phyloP scores from a whole-genome alignment of 75 land plant genomes.

The Pinus tabuliformis region DNA sequence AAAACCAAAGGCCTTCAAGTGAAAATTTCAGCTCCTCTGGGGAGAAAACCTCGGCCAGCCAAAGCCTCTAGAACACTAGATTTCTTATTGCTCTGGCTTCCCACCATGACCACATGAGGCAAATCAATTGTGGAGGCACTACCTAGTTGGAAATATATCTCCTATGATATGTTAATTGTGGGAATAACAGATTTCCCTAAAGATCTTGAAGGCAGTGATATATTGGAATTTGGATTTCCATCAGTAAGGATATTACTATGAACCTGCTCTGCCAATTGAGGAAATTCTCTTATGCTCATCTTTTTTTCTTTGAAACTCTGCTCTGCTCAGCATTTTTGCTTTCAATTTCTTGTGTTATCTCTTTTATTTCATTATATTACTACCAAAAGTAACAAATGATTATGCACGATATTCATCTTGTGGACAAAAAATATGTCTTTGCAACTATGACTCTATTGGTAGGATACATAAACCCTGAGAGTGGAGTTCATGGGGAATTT shows the following conservation, averaged over 20 bases:
- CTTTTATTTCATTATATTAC: too few species aligned
- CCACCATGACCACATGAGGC: conserved; percentile 92
- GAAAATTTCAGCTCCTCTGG: conserved; percentile 78
- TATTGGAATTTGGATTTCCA: not conserved
- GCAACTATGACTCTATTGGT: not conserved
- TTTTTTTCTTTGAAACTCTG: too few species aligned
- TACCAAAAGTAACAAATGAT: not conserved
- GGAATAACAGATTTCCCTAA: conserved; percentile 88
- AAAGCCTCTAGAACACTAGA: conserved; percentile 90
- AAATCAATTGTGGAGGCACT: conserved; percentile 76
- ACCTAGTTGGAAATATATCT: conserved; percentile 79
- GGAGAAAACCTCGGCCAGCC: conserved; percentile 81
- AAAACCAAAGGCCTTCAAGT: conserved; percentile 81
- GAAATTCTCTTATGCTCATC: too few species aligned
- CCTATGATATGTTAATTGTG: conserved; percentile 86
- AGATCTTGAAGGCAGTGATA: not conserved
- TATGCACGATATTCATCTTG: not conserved
- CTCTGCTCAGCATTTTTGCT: too few species aligned
- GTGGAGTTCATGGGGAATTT: not conserved
- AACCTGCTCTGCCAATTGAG: too few species aligned
- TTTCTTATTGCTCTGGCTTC: conserved; percentile 95
- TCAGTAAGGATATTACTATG: too few species aligned
- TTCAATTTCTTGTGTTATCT: too few species aligned
- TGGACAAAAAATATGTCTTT: not conserved
- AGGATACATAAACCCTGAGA: not conserved